Evolutionary conservation across 139 green algal species (phyloP).

Genomic region (Coccomyxa sp.): DNA sequence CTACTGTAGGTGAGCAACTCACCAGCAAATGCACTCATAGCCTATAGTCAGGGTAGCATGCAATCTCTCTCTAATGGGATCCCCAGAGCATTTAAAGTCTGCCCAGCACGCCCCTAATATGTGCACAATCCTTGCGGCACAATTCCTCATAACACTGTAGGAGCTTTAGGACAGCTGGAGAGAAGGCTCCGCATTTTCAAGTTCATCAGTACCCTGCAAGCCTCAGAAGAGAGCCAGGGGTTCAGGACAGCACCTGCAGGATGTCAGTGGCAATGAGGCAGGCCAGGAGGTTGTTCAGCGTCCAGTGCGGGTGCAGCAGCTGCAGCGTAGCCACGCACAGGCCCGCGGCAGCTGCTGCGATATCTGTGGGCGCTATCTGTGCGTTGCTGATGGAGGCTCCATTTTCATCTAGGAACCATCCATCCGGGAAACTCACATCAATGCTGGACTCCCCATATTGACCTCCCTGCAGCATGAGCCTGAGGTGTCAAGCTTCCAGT

Average conservation of each 20-base stretch:
- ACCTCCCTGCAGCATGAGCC: slow-evolving; percentile 18
- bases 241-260: slow-evolving; percentile 22
- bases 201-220: no score
- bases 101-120: no score
- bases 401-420: slow-evolving; percentile 20
- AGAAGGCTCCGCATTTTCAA: no score
- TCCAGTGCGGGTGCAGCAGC: slow-evolving; percentile 57
- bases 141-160: no score
- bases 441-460: slow-evolving; percentile 15
- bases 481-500: neutral
- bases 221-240: no score
- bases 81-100: no score
- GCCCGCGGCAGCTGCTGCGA: slow-evolving; percentile 17
- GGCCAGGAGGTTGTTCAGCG: slow-evolving; percentile 77
- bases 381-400: slow-evolving; percentile 28
- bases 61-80: no score
- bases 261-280: slow-evolving; percentile 54
- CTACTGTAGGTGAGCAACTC: no score
- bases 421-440: slow-evolving; percentile 26
- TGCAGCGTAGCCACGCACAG: slow-evolving; percentile 47
- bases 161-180: no score
- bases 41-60: no score
- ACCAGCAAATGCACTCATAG: no score
- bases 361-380: slow-evolving; percentile 27
- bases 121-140: no score